Base-by-base conservation (phyloP, 352 stramenopile species). In the Blastocystis sp. region DNA sequence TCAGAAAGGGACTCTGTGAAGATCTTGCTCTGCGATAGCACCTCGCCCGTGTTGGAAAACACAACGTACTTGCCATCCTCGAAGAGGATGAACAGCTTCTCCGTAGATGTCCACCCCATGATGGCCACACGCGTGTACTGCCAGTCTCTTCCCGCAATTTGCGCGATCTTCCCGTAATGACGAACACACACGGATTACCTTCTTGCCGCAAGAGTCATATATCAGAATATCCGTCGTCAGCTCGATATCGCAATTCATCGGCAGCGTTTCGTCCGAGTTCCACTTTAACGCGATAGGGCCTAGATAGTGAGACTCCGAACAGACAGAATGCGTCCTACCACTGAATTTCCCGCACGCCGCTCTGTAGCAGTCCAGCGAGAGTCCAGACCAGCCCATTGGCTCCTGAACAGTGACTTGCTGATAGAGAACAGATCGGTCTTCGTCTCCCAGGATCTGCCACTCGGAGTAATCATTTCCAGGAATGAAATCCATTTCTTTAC, bases 401-500 rank as follows among this genome's bases (percentile, higher is more conserved):
- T 85, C 74, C 41, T 85, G 74, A 37, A 85, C 74, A n/a, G 74
- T 85, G 9, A 85, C 74, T 67, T 85, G 74, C 21, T 85, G 74
- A 85, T 85, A 85, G 0, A 85, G 74, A 2, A 85, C 74, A 51
- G 65, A 85, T 51, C 74, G 74, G 16, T 85, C 74, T 51, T 85
- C 74, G 51, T 85, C 74, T 66, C 74, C 74, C 37, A 85, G 35
- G 35, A 85, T 37, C 74, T 85, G 74, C 74, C 74, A 85, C 60
- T 85, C 74, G 29, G 74, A 85, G 50, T n/a, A 26, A 85, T 85
- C 74, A 50, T 85, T 85, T 85, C 74, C 74, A 66, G 74, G 74
- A 55, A 85, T 69, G 31, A 85, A 85, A 69, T 85, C 74, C 74
- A 85, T 85, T 85, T 61, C 60, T 85, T 85, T 85, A 41, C 13